Evolutionary conservation across 1,284 basidiomycete genomes (phyloP), one percentile per base, ranked within the genome.

Genomic region (Sparassis latifolia): DNA sequence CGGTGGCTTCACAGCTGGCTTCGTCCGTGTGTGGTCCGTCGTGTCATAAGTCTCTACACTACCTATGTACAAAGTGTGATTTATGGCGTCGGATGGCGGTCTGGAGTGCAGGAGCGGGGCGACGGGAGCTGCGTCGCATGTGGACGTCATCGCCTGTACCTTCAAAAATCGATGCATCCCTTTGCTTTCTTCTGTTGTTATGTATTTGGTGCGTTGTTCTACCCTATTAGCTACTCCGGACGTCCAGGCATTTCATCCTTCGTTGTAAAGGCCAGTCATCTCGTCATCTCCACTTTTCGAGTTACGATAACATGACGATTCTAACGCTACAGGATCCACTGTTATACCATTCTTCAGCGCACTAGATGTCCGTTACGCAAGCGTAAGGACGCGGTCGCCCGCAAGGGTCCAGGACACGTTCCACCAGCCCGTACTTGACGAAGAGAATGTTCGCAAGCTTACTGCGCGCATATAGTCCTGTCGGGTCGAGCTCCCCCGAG

Each of bases 1-100:
- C 69, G 92, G 89, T 70, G 95, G 95, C 55, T 95, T 92, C 82
- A 89, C 89, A 51, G 92, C 95, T 73, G 86, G 93, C 77, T 77
- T 84, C 60, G 84, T 95, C 72, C 89, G 92, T 63, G 90, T 95
- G 69, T 96, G 92, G 92, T 86, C 83, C 66, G 92, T 96, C 64
- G 81, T 79, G 58, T 78, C 84, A 77, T 88, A 80, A 63, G 50
- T 54, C 47, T 7, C 43, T 33, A 33, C 46, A 41, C 52, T 30
- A 45, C 28, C 48, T 49, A 45, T 54, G 49, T 47, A 49, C 45
- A 53, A 51, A 46, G 52, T 48, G 52, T 38, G 52, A 48, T 45
- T 50, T 52, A 45, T 43, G 54, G 48, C 50, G 41, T 56, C 53
- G 20, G 20, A 20, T 20, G 48, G 55, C 46, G 48, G 52, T 44